Conservation (phyloP, 169 alveolate genomes). For the Cryptosporidium viatorum region DNA sequence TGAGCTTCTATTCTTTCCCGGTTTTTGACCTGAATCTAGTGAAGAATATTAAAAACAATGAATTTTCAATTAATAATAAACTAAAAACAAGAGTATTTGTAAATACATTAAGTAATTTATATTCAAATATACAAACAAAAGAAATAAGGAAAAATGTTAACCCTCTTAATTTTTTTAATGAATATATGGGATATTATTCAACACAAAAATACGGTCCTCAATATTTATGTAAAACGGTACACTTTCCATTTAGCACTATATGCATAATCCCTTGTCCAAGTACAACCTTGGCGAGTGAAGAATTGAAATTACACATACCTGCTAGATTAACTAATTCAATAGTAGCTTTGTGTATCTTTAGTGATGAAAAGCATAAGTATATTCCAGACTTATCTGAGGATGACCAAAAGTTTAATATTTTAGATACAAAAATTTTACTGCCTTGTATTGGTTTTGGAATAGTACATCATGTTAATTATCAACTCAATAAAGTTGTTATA, state of each 20-base stretch:
- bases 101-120: constrained; percentile 29
- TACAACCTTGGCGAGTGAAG: constrained; percentile 2
- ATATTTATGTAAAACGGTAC: constrained; percentile 6
- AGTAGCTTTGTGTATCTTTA: constrained; percentile 63
- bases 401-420: constrained; percentile 1
- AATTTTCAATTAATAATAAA: neutral
- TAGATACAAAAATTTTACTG: constrained; percentile 20
- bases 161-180: constrained; percentile 16
- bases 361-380: constrained; percentile 7
- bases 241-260: constrained; percentile 36
- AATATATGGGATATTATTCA: constrained; percentile 32
- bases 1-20: neutral
- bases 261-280: constrained; percentile 37
- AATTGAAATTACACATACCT: constrained; percentile 11
- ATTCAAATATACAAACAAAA: neutral
- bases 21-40: constrained; percentile 3
- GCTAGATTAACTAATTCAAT: constrained; percentile 55
- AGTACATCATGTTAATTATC: constrained; percentile 50
- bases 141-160: constrained; percentile 15
- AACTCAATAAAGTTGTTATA: constrained; percentile 15
- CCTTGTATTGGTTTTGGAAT: constrained; percentile 73
- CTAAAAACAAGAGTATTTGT: constrained; percentile 14
- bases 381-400: constrained; percentile 49
- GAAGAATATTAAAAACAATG: constrained; percentile 5
- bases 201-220: neutral